These are phyloP conservation scores for Euphorbia peplus DNA, from an alignment of 345 rosid genomes.

Conservation along the genomic window DNA sequence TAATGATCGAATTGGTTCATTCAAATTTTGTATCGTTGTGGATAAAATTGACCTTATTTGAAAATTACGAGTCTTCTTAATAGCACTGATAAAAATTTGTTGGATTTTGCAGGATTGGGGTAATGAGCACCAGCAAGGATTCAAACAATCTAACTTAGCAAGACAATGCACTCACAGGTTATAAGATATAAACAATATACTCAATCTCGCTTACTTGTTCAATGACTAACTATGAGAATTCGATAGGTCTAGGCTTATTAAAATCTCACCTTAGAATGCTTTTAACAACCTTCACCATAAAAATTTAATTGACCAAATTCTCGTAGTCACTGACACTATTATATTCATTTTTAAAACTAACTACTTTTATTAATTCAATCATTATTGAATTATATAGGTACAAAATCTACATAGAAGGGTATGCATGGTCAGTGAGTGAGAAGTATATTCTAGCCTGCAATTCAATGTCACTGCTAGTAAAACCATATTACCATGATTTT, in stretches of 20 bases:
- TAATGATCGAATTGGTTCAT: too few relatives aligned
- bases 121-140: slow-evolving; percentile 16
- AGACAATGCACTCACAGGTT: slow-evolving; percentile 21
- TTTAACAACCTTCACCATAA: too few relatives aligned
- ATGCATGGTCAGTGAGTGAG: slow-evolving; percentile 27
- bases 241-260: too few relatives aligned
- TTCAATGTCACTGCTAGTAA: slow-evolving; percentile 15
- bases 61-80: too few relatives aligned
- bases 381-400: slow-evolving; percentile 6
- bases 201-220: too few relatives aligned
- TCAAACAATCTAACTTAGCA: slow-evolving; percentile 12
- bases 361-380: too few relatives aligned
- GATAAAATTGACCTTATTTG: too few relatives aligned
- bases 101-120: slow-evolving; percentile 17
- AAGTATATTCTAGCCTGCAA: slow-evolving; percentile 25
- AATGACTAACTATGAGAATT: too few relatives aligned
- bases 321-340: not conserved
- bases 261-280: too few relatives aligned
- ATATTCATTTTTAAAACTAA: too few relatives aligned
- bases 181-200: not conserved
- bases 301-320: too few relatives aligned
- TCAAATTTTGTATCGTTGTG: too few relatives aligned
- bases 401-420: slow-evolving; percentile 25
- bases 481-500: slow-evolving; percentile 20
- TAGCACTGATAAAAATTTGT: not conserved